A percentile compares a stretch with the other conserved stretches of the same genome.
Conservation (phyloP, 2,329 filamentous ascomycete species). For the Penicillium brevicompactum region DNA sequence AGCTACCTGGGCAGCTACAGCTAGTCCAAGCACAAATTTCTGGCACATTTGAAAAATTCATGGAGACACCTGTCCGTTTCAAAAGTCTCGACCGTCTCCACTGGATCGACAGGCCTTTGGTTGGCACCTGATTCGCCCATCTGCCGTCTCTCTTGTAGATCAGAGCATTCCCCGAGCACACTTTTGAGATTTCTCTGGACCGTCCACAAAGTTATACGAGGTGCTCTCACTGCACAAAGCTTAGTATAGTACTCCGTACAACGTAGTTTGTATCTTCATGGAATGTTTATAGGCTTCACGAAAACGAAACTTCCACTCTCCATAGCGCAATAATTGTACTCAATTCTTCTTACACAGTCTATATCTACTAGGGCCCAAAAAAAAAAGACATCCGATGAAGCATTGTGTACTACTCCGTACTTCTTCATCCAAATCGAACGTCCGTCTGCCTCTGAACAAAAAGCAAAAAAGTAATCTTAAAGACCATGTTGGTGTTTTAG, state of each 20-base stretch:
- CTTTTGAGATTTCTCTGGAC: not conserved
- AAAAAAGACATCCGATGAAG: not conserved
- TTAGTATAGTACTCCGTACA: too few species aligned
- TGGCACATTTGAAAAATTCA: too few species aligned
- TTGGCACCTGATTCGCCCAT: not conserved
- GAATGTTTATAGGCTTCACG: too few species aligned
- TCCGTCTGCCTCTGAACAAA: not conserved
- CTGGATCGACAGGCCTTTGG: not conserved
- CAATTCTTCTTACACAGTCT: too few species aligned
- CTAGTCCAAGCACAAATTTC: too few species aligned
- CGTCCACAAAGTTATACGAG: too few species aligned
- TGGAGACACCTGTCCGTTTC: conserved; percentile 9
- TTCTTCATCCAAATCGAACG: too few species aligned
- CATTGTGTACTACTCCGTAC: too few species aligned
- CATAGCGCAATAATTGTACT: too few species aligned
- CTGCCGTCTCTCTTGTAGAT: not conserved
- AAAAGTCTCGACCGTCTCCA: not conserved
- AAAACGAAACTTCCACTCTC: too few species aligned
- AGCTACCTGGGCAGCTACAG: not conserved
- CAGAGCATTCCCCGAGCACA: not conserved
- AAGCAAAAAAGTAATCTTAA: conserved; percentile 14
- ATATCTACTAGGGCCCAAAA: not conserved
- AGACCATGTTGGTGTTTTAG: conserved; percentile 16
- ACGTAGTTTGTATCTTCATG: too few species aligned
- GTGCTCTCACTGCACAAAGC: too few species aligned